A percentile compares a stretch with the other conserved stretches of the same genome.
These are phyloP conservation scores for Aspergillus incahuasiensis DNA, from an alignment of 495 filamentous ascomycete species.

Conservation along the genomic window DNA sequence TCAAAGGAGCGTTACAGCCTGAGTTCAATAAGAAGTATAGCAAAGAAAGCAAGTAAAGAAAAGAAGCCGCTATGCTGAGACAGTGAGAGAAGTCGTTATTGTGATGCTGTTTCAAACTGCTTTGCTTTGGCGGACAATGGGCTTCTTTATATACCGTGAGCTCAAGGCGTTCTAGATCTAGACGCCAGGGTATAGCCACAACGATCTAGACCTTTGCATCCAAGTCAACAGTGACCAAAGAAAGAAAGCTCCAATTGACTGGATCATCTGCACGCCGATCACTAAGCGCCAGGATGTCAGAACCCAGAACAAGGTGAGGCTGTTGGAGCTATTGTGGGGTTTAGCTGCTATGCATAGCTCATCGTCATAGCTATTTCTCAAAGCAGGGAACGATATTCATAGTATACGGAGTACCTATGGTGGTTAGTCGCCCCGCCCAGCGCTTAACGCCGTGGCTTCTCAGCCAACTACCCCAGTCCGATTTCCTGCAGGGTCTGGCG, in stretches of 20 bases:
- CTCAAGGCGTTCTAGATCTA: neutral
- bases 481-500: conserved; percentile 27
- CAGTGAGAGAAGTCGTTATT: neutral
- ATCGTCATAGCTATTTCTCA: neutral
- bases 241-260: neutral
- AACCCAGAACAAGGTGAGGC: neutral
- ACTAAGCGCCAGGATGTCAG: neutral
- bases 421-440: conserved; percentile 1
- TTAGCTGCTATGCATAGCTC: neutral
- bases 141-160: neutral
- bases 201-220: neutral
- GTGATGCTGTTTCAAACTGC: neutral
- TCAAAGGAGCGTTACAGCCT: neutral
- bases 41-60: neutral
- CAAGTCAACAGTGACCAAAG: neutral
- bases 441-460: conserved; percentile 20
- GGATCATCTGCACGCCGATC: neutral
- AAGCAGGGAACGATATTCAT: neutral
- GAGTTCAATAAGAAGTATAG: neutral
- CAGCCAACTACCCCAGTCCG: conserved; percentile 25
- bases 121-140: neutral
- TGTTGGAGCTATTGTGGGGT: neutral
- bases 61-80: neutral
- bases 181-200: neutral
- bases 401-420: neutral